Conservation (phyloP, 169 alveolate genomes). For the Perkinsus marinus region DNA sequence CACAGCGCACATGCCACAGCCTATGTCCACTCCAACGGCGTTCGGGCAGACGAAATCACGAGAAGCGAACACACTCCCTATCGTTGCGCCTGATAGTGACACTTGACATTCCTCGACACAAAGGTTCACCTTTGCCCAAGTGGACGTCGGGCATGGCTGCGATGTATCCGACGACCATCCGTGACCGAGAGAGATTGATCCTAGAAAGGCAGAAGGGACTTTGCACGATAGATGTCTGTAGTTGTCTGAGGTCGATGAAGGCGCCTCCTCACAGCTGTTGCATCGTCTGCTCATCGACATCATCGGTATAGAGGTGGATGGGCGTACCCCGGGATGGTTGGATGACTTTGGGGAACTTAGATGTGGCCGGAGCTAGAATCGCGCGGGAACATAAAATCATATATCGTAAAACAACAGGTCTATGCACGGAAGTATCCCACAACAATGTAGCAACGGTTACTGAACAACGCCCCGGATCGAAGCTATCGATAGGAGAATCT, state of each 20-base stretch:
- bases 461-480: too few species aligned
- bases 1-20: conserved; percentile 40
- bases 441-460: too few species aligned
- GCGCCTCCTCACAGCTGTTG: not conserved
- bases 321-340: not conserved
- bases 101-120: not conserved
- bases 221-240: not conserved
- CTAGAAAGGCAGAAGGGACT: not conserved
- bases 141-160: conserved; percentile 53
- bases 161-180: conserved; percentile 34
- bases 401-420: not conserved
- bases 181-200: conserved; percentile 4
- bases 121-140: conserved; percentile 15
- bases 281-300: not conserved
- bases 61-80: conserved; percentile 38
- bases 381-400: not conserved
- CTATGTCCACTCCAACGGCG: conserved; percentile 47
- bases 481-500: too few species aligned
- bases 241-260: not conserved
- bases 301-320: not conserved
- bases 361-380: not conserved
- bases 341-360: not conserved
- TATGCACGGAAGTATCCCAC: too few species aligned
- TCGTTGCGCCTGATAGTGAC: conserved; percentile 21
- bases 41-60: conserved; percentile 34